Percentiles rank a stretch among this genome's conserved stretches.
These are phyloP conservation scores for Starmerella apis DNA, from an alignment of 805 yeast species.

Conservation along the genomic window DNA sequence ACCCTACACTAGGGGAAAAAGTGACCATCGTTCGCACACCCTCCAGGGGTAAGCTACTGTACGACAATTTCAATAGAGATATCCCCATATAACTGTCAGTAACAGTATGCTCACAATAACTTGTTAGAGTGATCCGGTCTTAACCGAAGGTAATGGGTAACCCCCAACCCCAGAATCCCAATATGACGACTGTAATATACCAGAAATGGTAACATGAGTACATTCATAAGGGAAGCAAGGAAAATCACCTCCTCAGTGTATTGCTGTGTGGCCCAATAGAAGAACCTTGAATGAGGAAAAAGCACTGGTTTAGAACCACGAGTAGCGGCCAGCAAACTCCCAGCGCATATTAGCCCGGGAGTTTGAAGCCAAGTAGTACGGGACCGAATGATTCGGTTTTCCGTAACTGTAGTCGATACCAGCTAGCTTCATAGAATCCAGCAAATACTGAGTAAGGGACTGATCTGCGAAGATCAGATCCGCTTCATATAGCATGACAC, in stretches of 20 bases:
- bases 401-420: conserved; percentile 8
- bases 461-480: conserved; percentile 15
- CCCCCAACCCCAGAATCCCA: conserved; percentile 14
- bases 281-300: not conserved
- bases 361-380: conserved; percentile 11
- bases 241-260: conserved; percentile 19
- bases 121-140: conserved; percentile 18
- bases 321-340: conserved; percentile 20
- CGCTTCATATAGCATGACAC: conserved; percentile 19
- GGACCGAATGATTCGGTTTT: conserved; percentile 16
- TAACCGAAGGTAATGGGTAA: conserved; percentile 19
- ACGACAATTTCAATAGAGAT: not conserved
- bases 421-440: conserved; percentile 7
- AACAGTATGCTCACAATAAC: conserved; percentile 11
- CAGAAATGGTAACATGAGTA: not conserved
- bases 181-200: not conserved
- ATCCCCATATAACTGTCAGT: too few relatives aligned
- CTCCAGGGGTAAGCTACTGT: conserved; percentile 11
- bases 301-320: conserved; percentile 12
- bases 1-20: conserved; percentile 11
- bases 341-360: conserved; percentile 5
- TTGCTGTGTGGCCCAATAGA: conserved; percentile 17
- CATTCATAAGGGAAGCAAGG: not conserved
- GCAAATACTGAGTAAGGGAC: conserved; percentile 12
- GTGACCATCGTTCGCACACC: conserved; percentile 12